Base-by-base conservation (phyloP, 1,284 basidiomycete species). In the Cryptococcus depauperatus region DNA sequence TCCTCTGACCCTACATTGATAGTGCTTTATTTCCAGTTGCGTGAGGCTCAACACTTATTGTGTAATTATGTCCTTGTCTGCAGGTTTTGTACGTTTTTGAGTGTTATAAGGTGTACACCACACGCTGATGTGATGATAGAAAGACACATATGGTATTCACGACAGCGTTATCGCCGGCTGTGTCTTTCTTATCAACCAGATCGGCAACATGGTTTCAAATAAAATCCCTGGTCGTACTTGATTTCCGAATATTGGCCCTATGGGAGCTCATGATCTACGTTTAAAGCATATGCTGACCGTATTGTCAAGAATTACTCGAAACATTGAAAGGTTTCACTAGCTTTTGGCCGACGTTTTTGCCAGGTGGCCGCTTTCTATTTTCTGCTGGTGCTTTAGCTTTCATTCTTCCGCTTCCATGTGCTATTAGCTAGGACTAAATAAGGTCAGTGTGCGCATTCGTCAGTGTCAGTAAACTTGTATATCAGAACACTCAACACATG, bases 191-290 rank as follows among this genome's bases (percentile, higher is more conserved):
- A 76, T 79, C 0, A 71, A 67, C 4, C 82, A 83, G 1, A 28
- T 77, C 3, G 82, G 82, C 1, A 83, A 82, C 55, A 72, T 81
- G 40, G 58, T 78, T 27, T 80, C 79, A 1, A 74, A 77, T 0
- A 74, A 76, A 1, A 50, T 79, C 27, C 72, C 76, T 0, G 82
- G 81, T 0, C 62, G 62, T 64, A 40, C 57, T n/a, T n/a, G n/a
- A 62, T 62, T 9, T 13, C n/a, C 23, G 16, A 25, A 28, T 52
- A 29, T 41, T 13, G 19, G 25, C 18, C 21, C 30, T 30, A 28
- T 35, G 6, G 16, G 5, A 18, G n/a, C 29, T 37, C 23, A 46
- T 22, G 19, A 21, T 9, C 18, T 18, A 25, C 29, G 11, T 23
- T n/a, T 37, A 16, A 33, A 68, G 66, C 70, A 3, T 52, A 77